phyloP scores from a whole-genome alignment of 1,139 yeast genomes.

The Yamadazyma epiphylla region DNA sequence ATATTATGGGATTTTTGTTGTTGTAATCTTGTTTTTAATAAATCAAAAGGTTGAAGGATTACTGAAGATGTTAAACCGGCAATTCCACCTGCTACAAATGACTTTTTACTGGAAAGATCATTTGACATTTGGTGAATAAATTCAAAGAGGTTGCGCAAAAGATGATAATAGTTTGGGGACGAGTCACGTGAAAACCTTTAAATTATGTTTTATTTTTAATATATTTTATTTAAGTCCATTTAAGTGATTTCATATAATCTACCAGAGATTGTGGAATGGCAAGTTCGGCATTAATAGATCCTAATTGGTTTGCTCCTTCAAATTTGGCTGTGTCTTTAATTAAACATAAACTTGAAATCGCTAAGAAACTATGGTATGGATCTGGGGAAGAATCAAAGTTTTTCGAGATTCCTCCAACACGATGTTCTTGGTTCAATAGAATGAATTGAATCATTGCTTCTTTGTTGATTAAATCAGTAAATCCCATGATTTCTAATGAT shows the following conservation, averaged over 20 bases:
- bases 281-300: constrained; percentile 21
- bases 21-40: constrained; percentile 85
- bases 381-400: constrained; percentile 61
- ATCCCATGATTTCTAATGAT: constrained; percentile 44
- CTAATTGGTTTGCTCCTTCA: constrained; percentile 14
- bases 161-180: too few species aligned
- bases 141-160: too few species aligned
- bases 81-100: constrained; percentile 58
- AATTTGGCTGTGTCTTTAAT: constrained; percentile 18
- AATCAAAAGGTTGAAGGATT: constrained; percentile 83
- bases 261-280: constrained; percentile 23
- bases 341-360: constrained; percentile 53
- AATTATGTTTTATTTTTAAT: too few species aligned
- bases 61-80: constrained; percentile 88
- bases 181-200: too few species aligned
- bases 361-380: constrained; percentile 64
- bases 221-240: constrained; percentile 8
- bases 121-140: constrained; percentile 9
- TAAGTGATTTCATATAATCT: constrained; percentile 11
- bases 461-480: constrained; percentile 31
- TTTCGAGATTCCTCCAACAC: constrained; percentile 85
- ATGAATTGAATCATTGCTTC: constrained; percentile 43
- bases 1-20: constrained; percentile 49
- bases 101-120: constrained; percentile 15
- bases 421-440: constrained; percentile 56